These are phyloP conservation scores for Escovopsis weberi DNA, from an alignment of 2,329 filamentous ascomycete species.

Conservation along the genomic window DNA sequence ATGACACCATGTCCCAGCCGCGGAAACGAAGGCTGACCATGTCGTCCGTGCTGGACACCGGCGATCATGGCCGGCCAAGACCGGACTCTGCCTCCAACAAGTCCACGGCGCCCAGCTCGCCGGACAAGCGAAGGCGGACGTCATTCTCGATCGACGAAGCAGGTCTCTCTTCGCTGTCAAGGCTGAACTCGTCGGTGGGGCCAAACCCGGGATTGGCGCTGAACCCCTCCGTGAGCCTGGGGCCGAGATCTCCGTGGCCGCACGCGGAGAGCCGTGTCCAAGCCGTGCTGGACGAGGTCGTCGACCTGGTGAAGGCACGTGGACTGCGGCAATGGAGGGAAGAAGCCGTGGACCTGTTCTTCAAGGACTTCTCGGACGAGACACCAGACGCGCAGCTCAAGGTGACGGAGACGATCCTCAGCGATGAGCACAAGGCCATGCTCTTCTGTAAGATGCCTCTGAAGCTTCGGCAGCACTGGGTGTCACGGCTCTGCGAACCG, in stretches of 20 bases:
- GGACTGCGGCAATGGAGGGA: constrained; percentile 37
- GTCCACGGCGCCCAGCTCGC: constrained; percentile 17
- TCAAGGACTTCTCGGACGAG: constrained; percentile 41
- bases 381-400: constrained; percentile 44
- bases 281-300: constrained; percentile 21
- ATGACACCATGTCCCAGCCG: constrained; percentile 30
- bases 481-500: constrained; percentile 35
- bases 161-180: constrained; percentile 1
- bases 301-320: constrained; percentile 26
- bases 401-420: constrained; percentile 42
- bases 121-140: constrained; percentile 20
- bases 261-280: neutral
- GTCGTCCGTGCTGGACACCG: constrained; percentile 1
- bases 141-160: constrained; percentile 11
- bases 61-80: constrained; percentile 1
- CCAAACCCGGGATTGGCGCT: constrained; percentile 1
- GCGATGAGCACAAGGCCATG: constrained; percentile 46
- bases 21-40: constrained; percentile 27
- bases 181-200: constrained; percentile 16
- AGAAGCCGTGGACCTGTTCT: constrained; percentile 44
- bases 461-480: constrained; percentile 39
- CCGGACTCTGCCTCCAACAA: constrained; percentile 14
- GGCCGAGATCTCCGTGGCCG: neutral
- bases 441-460: constrained; percentile 48
- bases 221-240: neutral